Evolutionary conservation across 1,139 yeast genomes (phyloP), one percentile per base, ranked within the genome.

Genomic region (Magnusiomyces ingens): DNA sequence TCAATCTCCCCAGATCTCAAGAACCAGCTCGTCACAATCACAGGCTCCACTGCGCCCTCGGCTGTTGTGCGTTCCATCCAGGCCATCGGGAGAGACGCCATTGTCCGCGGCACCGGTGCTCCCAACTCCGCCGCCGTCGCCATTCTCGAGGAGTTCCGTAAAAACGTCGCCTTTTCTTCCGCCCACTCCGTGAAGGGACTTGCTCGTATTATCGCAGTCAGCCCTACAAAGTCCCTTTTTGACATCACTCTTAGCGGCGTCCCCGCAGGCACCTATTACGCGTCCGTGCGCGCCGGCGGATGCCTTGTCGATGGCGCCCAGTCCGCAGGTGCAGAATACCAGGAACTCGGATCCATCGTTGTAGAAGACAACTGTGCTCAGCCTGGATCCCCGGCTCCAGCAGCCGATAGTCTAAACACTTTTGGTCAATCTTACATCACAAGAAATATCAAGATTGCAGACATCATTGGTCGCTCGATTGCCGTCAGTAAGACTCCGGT

Each of bases 61-160:
- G 71, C 69, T 36, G 76, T 89, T 18, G 83, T 86, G 35, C 72
- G 72, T 57, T 78, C 85, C 0, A 81, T 88, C 56, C 91, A 85
- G 66, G 63, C 65, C 1, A 82, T 82, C 2, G 97, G 97, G 1
- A 80, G 81, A 60, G 97, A 91, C 65, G 96, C 96, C 10, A 87
- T 91, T 59, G 84, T 91, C 38, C 76, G 98, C 58, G 99, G 99
- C 4, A 82, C 96, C 0, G 98, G 98, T 1, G 75, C 75, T 53
- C 84, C 95, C 19, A 84, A 91, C 66, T 80, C 91, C 26, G 96
- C 97, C 0, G 97, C 96, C 0, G 98, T 91, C 35, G 83, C 95
- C 59, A 91, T 91, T 49, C 71, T 91, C 55, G 98, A 93, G 66
- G 82, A 82, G 58, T 59, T 59, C 36, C 60, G 60, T 26, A 77